Evolutionary conservation across 75 land plant genomes (phyloP).

Genomic region (Pinus taeda): DNA sequence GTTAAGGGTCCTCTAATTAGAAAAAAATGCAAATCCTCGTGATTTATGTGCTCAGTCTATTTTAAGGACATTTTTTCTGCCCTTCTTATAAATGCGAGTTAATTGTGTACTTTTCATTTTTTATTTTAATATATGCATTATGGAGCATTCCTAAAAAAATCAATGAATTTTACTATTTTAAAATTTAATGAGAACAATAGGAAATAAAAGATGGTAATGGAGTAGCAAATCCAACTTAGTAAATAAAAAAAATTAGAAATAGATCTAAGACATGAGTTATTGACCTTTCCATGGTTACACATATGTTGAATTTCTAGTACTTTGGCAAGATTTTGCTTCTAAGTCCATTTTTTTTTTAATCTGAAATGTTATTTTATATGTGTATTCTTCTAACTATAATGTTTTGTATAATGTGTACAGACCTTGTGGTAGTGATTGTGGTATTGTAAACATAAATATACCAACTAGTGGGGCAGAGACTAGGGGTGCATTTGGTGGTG

Average conservation of each 20-base stretch:
- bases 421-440: slow-evolving; percentile 95
- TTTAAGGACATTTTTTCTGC: too few species aligned
- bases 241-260: neutral
- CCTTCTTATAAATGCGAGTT: too few species aligned
- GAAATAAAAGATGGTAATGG: neutral
- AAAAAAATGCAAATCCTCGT: too few species aligned
- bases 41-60: too few species aligned
- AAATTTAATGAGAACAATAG: neutral
- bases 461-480: slow-evolving; percentile 99
- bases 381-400: neutral
- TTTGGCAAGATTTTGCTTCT: neutral
- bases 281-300: neutral
- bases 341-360: neutral
- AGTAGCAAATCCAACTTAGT: neutral
- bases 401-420: slow-evolving; percentile 34
- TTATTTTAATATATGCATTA: too few species aligned
- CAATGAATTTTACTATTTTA: neutral
- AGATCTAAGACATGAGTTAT: neutral
- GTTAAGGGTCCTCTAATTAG: too few species aligned
- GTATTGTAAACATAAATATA: slow-evolving; percentile 93
- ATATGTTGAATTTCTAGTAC: neutral
- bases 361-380: neutral
- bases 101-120: too few species aligned
- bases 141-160: neutral
- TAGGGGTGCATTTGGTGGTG: slow-evolving; percentile 99